These are phyloP conservation scores for Suzukiozyma palmioleophila DNA, from an alignment of 1,139 yeast genomes.

Conservation along the genomic window DNA sequence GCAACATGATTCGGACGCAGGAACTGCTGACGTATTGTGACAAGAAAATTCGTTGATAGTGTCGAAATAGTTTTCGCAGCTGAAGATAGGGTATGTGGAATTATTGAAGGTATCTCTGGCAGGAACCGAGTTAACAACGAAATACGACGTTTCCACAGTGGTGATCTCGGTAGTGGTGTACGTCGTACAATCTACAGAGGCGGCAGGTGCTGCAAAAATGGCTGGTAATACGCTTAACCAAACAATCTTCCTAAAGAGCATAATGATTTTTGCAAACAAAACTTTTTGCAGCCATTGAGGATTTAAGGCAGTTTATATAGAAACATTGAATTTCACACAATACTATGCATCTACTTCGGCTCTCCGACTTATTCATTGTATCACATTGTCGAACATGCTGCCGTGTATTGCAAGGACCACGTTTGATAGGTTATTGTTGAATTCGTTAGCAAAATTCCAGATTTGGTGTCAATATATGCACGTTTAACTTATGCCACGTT, in stretches of 20 bases:
- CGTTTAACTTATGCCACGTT: too few relatives aligned
- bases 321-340: too few relatives aligned
- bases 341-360: too few relatives aligned
- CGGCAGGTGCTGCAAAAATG: slow-evolving; percentile 3
- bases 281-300: too few relatives aligned
- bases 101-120: slow-evolving; percentile 9
- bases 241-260: slow-evolving; percentile 2
- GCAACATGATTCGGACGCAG: slow-evolving; percentile 26
- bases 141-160: slow-evolving; percentile 10
- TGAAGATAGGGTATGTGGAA: slow-evolving; percentile 5
- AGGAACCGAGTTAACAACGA: slow-evolving; percentile 9
- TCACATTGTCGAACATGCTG: too few relatives aligned
- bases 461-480: too few relatives aligned
- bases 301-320: too few relatives aligned
- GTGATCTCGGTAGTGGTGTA: slow-evolving; percentile 9
- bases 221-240: slow-evolving; percentile 2
- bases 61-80: slow-evolving; percentile 2
- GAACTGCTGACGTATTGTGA: slow-evolving; percentile 21
- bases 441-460: too few relatives aligned
- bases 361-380: too few relatives aligned
- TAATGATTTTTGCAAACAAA: not conserved
- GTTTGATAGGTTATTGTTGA: too few relatives aligned
- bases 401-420: too few relatives aligned
- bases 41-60: slow-evolving; percentile 20
- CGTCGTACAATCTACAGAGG: slow-evolving; percentile 6